Evolutionary conservation across 306 rosid genomes (phyloP), one percentile per base, ranked within the genome.

Genomic region (Quercus glauca): DNA sequence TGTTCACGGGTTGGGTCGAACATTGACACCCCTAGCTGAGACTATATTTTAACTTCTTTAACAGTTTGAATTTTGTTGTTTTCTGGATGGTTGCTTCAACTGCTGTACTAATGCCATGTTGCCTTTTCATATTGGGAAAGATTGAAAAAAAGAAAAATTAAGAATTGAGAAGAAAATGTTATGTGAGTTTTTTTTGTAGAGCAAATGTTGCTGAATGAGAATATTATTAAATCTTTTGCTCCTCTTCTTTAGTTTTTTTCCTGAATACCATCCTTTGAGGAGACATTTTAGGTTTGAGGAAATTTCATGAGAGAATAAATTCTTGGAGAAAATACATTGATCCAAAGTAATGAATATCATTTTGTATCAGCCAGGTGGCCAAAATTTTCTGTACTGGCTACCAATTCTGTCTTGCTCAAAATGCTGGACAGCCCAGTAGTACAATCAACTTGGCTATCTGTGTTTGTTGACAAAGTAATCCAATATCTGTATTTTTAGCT

Each of bases 1-100:
- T n/a, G n/a, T n/a, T n/a, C n/a, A n/a, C n/a, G n/a, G n/a, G n/a
- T n/a, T n/a, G n/a, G n/a, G n/a, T n/a, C n/a, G n/a, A n/a, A n/a
- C n/a, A n/a, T n/a, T n/a, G n/a, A n/a, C n/a, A n/a, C n/a, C n/a
- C n/a, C n/a, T n/a, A 19, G 73, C 76, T 71, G 63, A 70, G 61
- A 45, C 55, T 9, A 6, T 29, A 67, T 23, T 67, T 43, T 74
- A 18, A 53, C 69, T 74, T 65, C 23, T 18, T 26, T 7, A 53
- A 63, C 78, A 55, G 69, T 74, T 76, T 68, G 61, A 72, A 73
- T 65, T 21, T 63, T 45, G 2, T 55, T 28, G 49, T 26, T 79
- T 35, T 63, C 43, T 18, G 73, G 73, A 21, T 63, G 58, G 28
- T 76, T 37, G 19, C 56, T 55, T 26, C 67, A 29, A 55, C 21